Conservation (phyloP, 2,329 filamentous ascomycete species). For the Huntiella abstrusa region DNA sequence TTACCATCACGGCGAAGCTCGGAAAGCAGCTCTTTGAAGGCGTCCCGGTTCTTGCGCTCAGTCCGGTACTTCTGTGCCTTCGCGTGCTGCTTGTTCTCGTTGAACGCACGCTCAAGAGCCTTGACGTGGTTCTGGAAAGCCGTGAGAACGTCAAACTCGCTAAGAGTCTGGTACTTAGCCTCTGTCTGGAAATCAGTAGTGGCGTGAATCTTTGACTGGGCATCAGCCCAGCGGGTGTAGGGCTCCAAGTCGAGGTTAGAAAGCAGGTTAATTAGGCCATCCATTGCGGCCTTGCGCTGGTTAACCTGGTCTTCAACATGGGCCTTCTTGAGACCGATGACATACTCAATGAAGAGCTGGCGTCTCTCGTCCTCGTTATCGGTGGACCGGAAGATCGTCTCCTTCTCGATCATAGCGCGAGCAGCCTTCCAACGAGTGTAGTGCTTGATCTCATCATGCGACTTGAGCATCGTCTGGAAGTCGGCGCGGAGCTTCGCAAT, state of each 20-base stretch:
- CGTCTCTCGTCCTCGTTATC: constrained; percentile 73
- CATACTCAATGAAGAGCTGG: constrained; percentile 86
- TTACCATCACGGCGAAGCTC: constrained; percentile 58
- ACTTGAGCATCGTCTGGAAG: constrained; percentile 89
- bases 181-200: constrained; percentile 38
- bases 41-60: constrained; percentile 74
- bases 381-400: constrained; percentile 87
- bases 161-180: constrained; percentile 69
- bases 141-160: constrained; percentile 74
- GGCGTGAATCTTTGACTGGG: constrained; percentile 49
- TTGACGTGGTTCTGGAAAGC: constrained; percentile 94
- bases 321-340: constrained; percentile 61
- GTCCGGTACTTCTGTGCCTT: constrained; percentile 63
- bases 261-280: constrained; percentile 61
- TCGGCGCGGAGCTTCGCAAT: constrained; percentile 79
- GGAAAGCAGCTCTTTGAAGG: constrained; percentile 53
- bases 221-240: constrained; percentile 88
- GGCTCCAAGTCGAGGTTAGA: constrained; percentile 70
- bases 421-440: constrained; percentile 97
- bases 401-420: constrained; percentile 78
- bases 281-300: constrained; percentile 62
- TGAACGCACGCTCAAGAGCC: constrained; percentile 72
- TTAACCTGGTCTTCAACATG: constrained; percentile 58
- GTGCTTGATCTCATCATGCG: constrained; percentile 90
- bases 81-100: constrained; percentile 73